Evolutionary conservation across 2,329 filamentous ascomycete species (phyloP), one percentile per base, ranked within the genome.

Genomic region (Diaporthe ampelina): DNA sequence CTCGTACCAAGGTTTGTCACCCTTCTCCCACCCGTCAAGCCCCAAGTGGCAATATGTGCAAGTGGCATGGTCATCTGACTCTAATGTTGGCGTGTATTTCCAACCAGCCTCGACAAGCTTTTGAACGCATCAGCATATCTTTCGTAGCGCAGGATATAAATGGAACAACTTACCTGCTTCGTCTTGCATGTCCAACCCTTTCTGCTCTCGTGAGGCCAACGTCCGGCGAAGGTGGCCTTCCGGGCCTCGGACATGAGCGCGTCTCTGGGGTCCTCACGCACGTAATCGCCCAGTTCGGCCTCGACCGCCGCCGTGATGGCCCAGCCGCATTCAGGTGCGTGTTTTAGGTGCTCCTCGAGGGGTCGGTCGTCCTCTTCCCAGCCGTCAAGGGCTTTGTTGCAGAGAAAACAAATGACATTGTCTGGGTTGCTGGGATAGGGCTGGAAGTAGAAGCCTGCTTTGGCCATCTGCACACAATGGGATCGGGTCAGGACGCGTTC

Each of bases 11-110:
- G 97, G 97, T 81, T 97, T 94, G 82, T 99, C 97, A 74, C 93
- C 92, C 1, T 93, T 93, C 81, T 98, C 97, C 97, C 97, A 99
- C 9, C 95, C 95, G 82, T 98, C 96, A 15, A 99, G 89, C 15
- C 93, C 95, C 21, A 98, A 85, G 73, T 94, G 91, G 85, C 97
- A 99, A 84, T 98, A 98, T 37, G 94, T 89, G 81, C 97, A 99
- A 15, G 94, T 97, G 13, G 94, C 94, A 85, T 96, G 94, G 82
- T 99, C 97, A 77, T 97, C 93, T 17, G 92, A 94, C 57, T 96
- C 95, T 57, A 90, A 85, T 8, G 91, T 94, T 0, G 97, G 95
- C 32, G 95, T 97, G 84, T 95, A 98, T 81, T 94, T 95, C 95
- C 96, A 99, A 15, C 97, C 97, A 37, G 95, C 94, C 77, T 96